phyloP scores from a whole-genome alignment of 345 rosid genomes.

The Linum lewisii region DNA sequence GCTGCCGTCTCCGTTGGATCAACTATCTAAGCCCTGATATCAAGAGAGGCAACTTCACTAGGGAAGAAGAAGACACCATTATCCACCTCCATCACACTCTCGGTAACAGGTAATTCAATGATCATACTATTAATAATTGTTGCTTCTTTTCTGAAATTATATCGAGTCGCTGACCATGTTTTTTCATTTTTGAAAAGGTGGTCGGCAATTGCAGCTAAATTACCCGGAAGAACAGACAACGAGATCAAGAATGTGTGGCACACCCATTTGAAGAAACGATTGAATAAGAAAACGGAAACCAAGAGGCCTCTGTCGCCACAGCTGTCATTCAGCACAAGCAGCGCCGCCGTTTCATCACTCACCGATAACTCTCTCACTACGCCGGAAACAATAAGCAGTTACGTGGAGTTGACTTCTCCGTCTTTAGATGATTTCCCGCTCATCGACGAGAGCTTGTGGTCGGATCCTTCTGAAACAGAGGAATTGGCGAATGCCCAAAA shows the following conservation, averaged over 20 bases:
- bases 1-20: slow-evolving; percentile 67
- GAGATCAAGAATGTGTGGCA: slow-evolving; percentile 1
- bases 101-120: slow-evolving; percentile 36
- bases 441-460: background rate
- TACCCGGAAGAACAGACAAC: background rate
- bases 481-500: background rate
- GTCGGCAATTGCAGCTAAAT: background rate
- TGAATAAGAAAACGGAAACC: background rate
- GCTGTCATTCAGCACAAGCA: background rate
- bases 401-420: background rate
- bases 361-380: background rate
- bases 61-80: slow-evolving; percentile 39
- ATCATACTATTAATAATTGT: too few species aligned
- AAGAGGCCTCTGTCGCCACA: background rate
- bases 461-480: background rate
- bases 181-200: background rate
- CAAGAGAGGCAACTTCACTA: slow-evolving; percentile 46
- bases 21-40: slow-evolving; percentile 50
- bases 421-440: background rate
- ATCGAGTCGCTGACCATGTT: background rate
- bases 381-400: background rate
- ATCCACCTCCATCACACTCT: slow-evolving; percentile 28
- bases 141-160: too few species aligned
- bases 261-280: slow-evolving; percentile 1
- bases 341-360: background rate